Evolutionary conservation across 1,139 yeast species (phyloP), one percentile per base, ranked within the genome.

Genomic region (Debaryomyces psychrophilus): DNA sequence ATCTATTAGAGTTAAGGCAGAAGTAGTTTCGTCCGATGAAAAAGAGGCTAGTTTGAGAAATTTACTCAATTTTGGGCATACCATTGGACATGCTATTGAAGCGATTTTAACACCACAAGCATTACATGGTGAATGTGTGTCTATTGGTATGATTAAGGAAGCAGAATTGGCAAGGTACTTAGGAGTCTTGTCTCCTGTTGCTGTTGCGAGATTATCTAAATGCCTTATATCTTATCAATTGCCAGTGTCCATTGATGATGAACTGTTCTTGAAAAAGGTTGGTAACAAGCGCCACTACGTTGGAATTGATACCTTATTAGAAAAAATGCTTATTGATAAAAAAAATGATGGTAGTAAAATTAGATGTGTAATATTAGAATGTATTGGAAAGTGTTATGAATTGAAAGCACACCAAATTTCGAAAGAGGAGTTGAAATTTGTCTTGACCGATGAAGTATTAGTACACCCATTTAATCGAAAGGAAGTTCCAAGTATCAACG

Each of bases 51-150:
- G 97, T 2, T 78, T 93, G 57, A 81, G 99, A 71, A 93, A 93
- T 67, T 73, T 93, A 57, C 78, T 93, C 52, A 93, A 93, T 68
- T 95, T 93, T 63, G 99, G 99, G 26, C 99, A 93, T 67, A 84
- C 97, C 31, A 92, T 93, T 59, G 99, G 99, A 38, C 99, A 93
- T 66, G 99, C 99, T 22, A 90, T 87, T 56, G 99, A 93, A 71
- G 99, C 99, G 12, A 83, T 95, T 29, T 77, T 93, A 54, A 90
- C 98, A 4, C 99, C 99, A 7, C 90, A 92, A 65, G 95, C 96
- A 15, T 77, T 93, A 41, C 99, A 93, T 59, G 99, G 99, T 50
- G 99, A 93, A 68, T 93, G 99, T 77, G 99, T 93, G 15, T 80
- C 98, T 8, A 80, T 93, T 52, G 99, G 99, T 53, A 88, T 92